Evolutionary conservation across 176 grass and related monocot species (phyloP).

Genomic region (Triticum timopheevii): DNA sequence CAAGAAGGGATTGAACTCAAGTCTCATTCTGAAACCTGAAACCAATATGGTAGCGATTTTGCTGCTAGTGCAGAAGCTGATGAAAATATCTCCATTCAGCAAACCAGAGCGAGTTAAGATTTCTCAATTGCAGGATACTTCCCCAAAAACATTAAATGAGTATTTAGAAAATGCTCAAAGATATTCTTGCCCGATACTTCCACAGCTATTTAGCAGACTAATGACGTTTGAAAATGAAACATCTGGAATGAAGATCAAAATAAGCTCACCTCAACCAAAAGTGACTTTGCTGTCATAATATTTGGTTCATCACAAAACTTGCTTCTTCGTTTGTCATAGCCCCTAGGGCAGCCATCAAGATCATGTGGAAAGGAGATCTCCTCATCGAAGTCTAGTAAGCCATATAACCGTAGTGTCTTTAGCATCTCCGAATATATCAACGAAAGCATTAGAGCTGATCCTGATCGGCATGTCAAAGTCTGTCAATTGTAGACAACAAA

Average conservation of each 20-base stretch:
- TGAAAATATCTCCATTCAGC: not conserved
- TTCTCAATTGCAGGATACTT: not conserved
- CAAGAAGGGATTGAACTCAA: not conserved
- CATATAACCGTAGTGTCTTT: constrained; percentile 58
- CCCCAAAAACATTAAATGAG: not conserved
- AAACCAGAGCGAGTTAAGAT: not conserved
- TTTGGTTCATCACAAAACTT: constrained; percentile 60
- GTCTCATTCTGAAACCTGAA: not conserved
- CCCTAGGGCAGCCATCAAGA: constrained; percentile 60
- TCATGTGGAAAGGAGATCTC: constrained; percentile 83
- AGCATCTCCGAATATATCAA: constrained; percentile 92
- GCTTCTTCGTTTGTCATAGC: constrained; percentile 78
- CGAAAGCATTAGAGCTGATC: constrained; percentile 73
- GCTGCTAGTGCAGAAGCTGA: not conserved
- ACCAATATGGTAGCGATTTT: not conserved
- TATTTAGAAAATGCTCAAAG: not conserved
- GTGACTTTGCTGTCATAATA: constrained; percentile 76
- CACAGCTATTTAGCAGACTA: not conserved
- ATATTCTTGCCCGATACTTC: not conserved
- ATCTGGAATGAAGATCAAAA: constrained; percentile 4
- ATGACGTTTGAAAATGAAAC: not conserved
- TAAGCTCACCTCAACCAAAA: constrained; percentile 71
- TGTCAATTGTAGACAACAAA: constrained; percentile 19
- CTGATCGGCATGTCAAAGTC: constrained; percentile 81
- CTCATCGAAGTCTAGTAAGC: constrained; percentile 74